Evolutionary conservation across 768 basidiomycete species (phyloP), one percentile per base, ranked within the genome.

Genomic region (Lyophyllum shimeji): DNA sequence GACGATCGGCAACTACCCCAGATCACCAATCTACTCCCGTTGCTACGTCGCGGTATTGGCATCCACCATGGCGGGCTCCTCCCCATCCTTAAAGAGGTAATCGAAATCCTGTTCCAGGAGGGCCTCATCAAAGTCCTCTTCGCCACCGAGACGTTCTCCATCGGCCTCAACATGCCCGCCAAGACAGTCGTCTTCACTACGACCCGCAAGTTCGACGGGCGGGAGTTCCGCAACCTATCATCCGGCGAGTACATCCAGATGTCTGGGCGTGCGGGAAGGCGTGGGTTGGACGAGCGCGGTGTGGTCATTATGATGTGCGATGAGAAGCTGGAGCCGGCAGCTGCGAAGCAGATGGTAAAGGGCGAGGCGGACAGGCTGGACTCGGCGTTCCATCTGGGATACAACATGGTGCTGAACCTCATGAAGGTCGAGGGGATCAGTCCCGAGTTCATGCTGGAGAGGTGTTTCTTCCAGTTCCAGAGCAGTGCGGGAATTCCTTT

Each of bases 251-350:
- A 99, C 70, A 97, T 98, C 64, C 97, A 99, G 67, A 99, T 99
- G 97, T 95, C 95, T 0, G 97, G 97, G 53, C 91, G 97, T 54
- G 97, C 97, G 1, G 97, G 97, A 60, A 88, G 97, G 64, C 86
- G 97, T 73, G 97, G 97, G 42, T 75, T 98, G 56, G 97, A 99
- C 69, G 96, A 98, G 58, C 86, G 97, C n/a, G 97, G 97, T 52
- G 93, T 98, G 48, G 97, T 99, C 50, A 98, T 99, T 64, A 91
- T 99, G 93, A 98, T 99, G 97, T 91, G 90, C 69, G 97, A 98
- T 71, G 94, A 98, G 75, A 98, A 96, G 72, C 79, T 99, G 44
- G 97, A 98, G 64, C 95, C 97, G 0, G 69, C 82, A 1, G 85
- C 89, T 0, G 95, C 97, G 34, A 98, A 96, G 76, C 82, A 79